These are phyloP conservation scores for Triticum dicoccoides DNA, from an alignment of 176 grass and related monocot genomes.

Conservation along the genomic window DNA sequence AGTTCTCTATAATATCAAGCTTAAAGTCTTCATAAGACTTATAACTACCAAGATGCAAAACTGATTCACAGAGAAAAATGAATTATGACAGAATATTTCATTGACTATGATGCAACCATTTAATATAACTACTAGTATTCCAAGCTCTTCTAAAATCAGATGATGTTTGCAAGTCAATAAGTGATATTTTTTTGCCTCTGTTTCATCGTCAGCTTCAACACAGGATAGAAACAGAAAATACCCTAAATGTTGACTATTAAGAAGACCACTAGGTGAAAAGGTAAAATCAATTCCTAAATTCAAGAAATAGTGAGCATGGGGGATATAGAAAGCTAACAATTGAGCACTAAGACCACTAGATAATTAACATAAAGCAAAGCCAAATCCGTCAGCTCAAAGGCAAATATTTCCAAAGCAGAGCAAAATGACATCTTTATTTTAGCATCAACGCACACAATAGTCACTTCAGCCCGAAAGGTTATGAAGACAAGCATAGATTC, in stretches of 20 bases:
- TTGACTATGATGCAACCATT: not conserved
- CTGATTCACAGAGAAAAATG: not conserved
- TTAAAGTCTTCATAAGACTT: not conserved
- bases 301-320: not conserved
- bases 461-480: not conserved
- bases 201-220: not conserved
- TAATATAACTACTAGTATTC: not conserved
- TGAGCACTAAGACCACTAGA: not conserved
- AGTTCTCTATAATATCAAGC: not conserved
- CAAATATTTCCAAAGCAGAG: not conserved
- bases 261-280: not conserved
- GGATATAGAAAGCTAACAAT: not conserved
- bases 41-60: not conserved
- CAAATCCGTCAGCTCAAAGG: not conserved
- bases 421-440: not conserved
- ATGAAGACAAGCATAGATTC: not conserved
- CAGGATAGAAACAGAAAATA: not conserved
- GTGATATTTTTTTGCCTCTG: no score
- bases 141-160: not conserved
- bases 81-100: not conserved
- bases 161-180: not conserved
- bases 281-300: not conserved
- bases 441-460: not conserved
- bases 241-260: not conserved
- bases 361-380: not conserved